Percentiles rank a stretch among this genome's conserved stretches.
phyloP scores from a whole-genome alignment of 257 asterid genomes.

The Haberlea rhodopensis region DNA sequence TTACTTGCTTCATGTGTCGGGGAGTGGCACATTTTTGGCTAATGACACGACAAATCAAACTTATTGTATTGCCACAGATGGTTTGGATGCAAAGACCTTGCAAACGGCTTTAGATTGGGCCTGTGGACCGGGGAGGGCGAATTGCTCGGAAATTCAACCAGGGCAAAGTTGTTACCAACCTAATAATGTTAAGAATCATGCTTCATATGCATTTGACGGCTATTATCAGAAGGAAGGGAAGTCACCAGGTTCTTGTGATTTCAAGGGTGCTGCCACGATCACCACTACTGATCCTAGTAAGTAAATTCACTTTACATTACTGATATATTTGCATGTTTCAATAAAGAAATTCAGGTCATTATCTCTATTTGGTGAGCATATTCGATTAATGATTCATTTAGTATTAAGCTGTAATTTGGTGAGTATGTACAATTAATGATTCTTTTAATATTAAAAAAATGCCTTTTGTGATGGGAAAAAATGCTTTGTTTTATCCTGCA shows the following conservation, averaged over 20 bases:
- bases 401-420: background rate
- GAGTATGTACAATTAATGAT: background rate
- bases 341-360: slow-evolving; percentile 3
- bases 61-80: slow-evolving; percentile 74
- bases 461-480: background rate
- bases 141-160: slow-evolving; percentile 91
- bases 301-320: slow-evolving; percentile 22
- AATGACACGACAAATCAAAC: slow-evolving; percentile 88
- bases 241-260: slow-evolving; percentile 77
- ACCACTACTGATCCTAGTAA: slow-evolving; percentile 99
- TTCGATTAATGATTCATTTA: slow-evolving; percentile 1
- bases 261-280: slow-evolving; percentile 95
- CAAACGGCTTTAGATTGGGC: slow-evolving; percentile 99
- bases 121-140: slow-evolving; percentile 96
- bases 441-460: background rate
- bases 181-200: slow-evolving; percentile 77
- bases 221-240: slow-evolving; percentile 83
- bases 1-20: slow-evolving; percentile 89
- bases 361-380: slow-evolving; percentile 10
- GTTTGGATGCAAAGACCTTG: slow-evolving; percentile 59
- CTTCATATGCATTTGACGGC: slow-evolving; percentile 90
- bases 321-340: slow-evolving; percentile 11
- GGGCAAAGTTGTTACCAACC: slow-evolving; percentile 96
- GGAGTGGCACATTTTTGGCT: slow-evolving; percentile 89
- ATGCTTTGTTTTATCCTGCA: slow-evolving; percentile 3